These are phyloP conservation scores for Acer negundo DNA, from an alignment of 345 rosid genomes.

Conservation along the genomic window DNA sequence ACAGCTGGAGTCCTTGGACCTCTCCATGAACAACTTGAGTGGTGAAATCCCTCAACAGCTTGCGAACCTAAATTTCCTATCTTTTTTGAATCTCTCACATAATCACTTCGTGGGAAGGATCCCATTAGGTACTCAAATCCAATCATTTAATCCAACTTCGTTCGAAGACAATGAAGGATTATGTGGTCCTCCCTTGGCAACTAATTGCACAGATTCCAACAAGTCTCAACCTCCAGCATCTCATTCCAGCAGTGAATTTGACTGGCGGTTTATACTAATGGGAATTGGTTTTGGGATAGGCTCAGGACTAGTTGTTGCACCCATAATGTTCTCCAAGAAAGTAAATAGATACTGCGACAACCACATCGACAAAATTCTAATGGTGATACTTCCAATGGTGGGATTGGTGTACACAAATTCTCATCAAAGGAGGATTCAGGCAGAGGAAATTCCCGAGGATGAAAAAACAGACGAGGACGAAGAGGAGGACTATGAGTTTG, in stretches of 20 bases:
- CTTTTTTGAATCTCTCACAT: too few relatives aligned
- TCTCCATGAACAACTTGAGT: too few relatives aligned
- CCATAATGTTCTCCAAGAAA: conserved; percentile 36
- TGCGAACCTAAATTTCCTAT: too few relatives aligned
- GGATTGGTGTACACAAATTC: conserved; percentile 43
- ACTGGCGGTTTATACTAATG: conserved; percentile 47
- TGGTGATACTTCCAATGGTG: conserved; percentile 42
- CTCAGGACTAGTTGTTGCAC: conserved; percentile 46
- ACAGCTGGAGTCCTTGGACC: too few relatives aligned
- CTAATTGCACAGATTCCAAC: not conserved
- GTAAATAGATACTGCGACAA: conserved; percentile 31
- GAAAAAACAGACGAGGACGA: conserved; percentile 6
- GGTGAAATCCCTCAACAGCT: too few relatives aligned
- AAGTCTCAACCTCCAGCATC: not conserved
- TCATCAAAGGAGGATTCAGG: conserved; percentile 30
- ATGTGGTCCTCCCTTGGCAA: too few relatives aligned
- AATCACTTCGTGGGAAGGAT: too few relatives aligned
- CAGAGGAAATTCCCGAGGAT: conserved; percentile 27
- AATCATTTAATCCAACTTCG: too few relatives aligned
- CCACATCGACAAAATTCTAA: conserved; percentile 41
- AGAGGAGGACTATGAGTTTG: conserved; percentile 4
- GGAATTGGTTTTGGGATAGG: conserved; percentile 61
- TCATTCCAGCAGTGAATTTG: conserved; percentile 14
- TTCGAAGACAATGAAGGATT: too few relatives aligned
- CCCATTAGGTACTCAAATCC: too few relatives aligned